phyloP scores from a whole-genome alignment of 1,139 yeast species.

The Nakaseomyces bracarensis region DNA sequence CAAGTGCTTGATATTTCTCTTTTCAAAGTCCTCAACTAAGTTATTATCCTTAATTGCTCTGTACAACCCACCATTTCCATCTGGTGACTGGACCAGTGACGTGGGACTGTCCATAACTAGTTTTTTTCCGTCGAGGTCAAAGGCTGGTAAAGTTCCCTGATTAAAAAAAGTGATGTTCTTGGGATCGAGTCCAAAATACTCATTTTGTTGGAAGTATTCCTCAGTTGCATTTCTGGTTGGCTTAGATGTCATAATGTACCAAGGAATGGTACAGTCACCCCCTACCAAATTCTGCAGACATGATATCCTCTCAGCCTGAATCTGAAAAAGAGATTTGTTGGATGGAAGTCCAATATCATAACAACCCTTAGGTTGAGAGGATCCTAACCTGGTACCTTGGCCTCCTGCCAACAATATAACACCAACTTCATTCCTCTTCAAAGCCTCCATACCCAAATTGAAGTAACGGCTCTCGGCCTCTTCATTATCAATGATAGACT shows the following conservation, averaged over 20 bases:
- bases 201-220: conserved; percentile 49
- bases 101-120: conserved; percentile 52
- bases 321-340: conserved; percentile 72
- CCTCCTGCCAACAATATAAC: conserved; percentile 96
- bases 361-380: conserved; percentile 88
- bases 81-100: conserved; percentile 78
- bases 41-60: conserved; percentile 65
- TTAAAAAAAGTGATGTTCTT: conserved; percentile 70
- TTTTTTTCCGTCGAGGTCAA: conserved; percentile 59
- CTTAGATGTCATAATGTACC: conserved; percentile 96
- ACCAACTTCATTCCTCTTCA: conserved; percentile 67
- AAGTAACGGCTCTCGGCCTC: conserved; percentile 42
- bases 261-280: conserved; percentile 41
- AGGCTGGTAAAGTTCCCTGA: conserved; percentile 94
- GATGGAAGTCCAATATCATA: conserved; percentile 82
- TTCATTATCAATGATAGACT: conserved; percentile 25
- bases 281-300: conserved; percentile 55
- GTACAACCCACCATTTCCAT: conserved; percentile 96
- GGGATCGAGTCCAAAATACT: conserved; percentile 59
- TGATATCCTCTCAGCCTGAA: conserved; percentile 81
- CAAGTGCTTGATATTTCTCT: conserved; percentile 74
- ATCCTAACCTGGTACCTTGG: conserved; percentile 92
- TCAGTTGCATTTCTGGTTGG: conserved; percentile 81
- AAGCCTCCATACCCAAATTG: conserved; percentile 56
- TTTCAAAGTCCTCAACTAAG: conserved; percentile 57